A percentile compares a stretch with the other conserved stretches of the same genome.
Conservation (phyloP, 805 yeast species). For the Komagataella populi region DNA sequence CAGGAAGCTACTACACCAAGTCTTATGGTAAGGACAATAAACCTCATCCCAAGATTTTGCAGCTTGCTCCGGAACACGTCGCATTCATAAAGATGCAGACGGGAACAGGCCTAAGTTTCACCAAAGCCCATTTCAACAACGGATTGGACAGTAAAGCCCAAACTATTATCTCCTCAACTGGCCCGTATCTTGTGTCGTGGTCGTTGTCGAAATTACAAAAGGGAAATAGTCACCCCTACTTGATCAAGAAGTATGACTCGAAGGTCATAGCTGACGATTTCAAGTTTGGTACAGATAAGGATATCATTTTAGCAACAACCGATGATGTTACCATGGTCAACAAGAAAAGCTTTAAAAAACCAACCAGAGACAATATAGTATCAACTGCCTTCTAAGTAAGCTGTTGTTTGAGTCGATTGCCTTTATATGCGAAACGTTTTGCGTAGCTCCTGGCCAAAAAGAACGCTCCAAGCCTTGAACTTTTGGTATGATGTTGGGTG, state of each 20-base stretch:
- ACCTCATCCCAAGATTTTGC: slow-evolving; percentile 57
- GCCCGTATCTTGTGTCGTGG: slow-evolving; percentile 80
- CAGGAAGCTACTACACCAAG: slow-evolving; percentile 40
- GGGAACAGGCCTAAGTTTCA: slow-evolving; percentile 38
- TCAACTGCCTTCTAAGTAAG: neutral
- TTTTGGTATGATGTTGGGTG: slow-evolving; percentile 42
- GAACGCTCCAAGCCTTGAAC: slow-evolving; percentile 41
- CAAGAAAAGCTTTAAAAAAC: slow-evolving; percentile 42
- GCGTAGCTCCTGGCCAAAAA: slow-evolving; percentile 52
- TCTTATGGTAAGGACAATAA: slow-evolving; percentile 51
- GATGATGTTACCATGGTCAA: slow-evolving; percentile 67
- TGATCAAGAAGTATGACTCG: slow-evolving; percentile 47
- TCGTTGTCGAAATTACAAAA: slow-evolving; percentile 44
- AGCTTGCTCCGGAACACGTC: slow-evolving; percentile 58
- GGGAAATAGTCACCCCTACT: slow-evolving; percentile 41
- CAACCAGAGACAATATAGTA: slow-evolving; percentile 24
- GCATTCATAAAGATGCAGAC: slow-evolving; percentile 44
- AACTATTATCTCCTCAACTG: slow-evolving; percentile 62
- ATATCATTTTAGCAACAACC: slow-evolving; percentile 59
- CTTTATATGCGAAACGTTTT: slow-evolving; percentile 6
- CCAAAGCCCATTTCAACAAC: slow-evolving; percentile 67
- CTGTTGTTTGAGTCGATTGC: neutral
- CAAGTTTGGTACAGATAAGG: slow-evolving; percentile 56
- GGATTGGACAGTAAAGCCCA: slow-evolving; percentile 53
- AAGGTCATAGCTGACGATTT: slow-evolving; percentile 68